Evolutionary conservation across 208 protist genomes (phyloP), one percentile per base, ranked within the genome.

Genomic region (Crithidia brevicula): DNA sequence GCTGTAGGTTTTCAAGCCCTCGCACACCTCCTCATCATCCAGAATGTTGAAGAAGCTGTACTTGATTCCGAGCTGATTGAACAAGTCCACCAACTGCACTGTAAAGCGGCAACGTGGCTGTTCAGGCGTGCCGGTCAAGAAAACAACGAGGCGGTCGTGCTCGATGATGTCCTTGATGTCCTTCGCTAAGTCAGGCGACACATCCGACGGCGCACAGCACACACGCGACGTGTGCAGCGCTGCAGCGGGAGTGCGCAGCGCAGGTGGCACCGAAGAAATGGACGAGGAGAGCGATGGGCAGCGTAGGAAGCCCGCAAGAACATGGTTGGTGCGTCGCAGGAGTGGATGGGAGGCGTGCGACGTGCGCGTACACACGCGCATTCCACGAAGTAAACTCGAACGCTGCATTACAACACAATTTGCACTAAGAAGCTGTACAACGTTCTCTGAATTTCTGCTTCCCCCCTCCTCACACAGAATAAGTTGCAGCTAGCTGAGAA

Each of bases 1-100:
- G 43, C 82, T 95, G 78, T 95, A 97, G 50, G 4, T 58, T 77
- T 97, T 97, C 30, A 98, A 71, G 16, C 89, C 92, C 56, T 96
- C 85, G 57, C 93, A 92, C 3, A 98, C 79, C 49, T 95, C 89
- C 16, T 96, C 87, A 66, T 97, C 89, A 10, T 79, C 81, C 27
- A 97, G 67, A 54, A 98, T 97, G 70, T 98, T 89, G 52, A 94
- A 97, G 58, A 85, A 93, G 57, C 75, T 79, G 79, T 95, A 98
- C 46, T 81, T 65, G 23, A 97, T 58, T 4, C 79, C 84, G 10
- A 92, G 62, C 63, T 96, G 82, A 9, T 83, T 52, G 47, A 98
- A 51, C 13, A 97, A 73, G 23, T 95, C 88, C 10, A 95, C 82
- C 25, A 96, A 85, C 59, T 85, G 81, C 51, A 83, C 74, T 1